Conservation (phyloP, 169 alveolate species). For the Prorocentrum cordatum region DNA sequence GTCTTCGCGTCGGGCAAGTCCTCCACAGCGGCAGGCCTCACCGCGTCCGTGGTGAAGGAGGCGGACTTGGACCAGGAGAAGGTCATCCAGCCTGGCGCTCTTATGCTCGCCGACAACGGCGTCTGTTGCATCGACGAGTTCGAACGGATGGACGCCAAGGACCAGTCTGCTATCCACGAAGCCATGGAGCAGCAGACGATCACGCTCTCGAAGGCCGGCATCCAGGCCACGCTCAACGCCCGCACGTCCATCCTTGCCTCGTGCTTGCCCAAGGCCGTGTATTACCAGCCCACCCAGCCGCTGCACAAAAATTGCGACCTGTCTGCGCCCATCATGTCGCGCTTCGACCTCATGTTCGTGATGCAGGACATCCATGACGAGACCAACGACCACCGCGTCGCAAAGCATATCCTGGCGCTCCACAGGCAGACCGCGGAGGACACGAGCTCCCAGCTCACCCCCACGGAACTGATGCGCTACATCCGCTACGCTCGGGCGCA, state of each 20-base stretch:
- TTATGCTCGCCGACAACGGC: slow-evolving; percentile 92
- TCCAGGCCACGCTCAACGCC: slow-evolving; percentile 51
- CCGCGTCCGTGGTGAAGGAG: not conserved
- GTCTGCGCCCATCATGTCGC: slow-evolving; percentile 91
- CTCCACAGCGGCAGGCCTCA: slow-evolving; percentile 56
- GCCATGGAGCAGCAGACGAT: slow-evolving; percentile 70
- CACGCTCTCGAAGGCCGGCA: slow-evolving; percentile 61
- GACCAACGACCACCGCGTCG: slow-evolving; percentile 32
- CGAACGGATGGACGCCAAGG: slow-evolving; percentile 54
- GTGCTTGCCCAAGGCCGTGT: slow-evolving; percentile 12
- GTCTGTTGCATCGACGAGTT: slow-evolving; percentile 67
- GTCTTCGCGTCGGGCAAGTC: slow-evolving; percentile 46
- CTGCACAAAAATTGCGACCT: slow-evolving; percentile 94
- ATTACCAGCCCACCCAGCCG: slow-evolving; percentile 74
- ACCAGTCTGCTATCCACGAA: slow-evolving; percentile 25
- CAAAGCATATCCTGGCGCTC: slow-evolving; percentile 42
- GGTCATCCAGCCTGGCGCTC: slow-evolving; percentile 99
- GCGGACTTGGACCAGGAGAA: slow-evolving; percentile 77
- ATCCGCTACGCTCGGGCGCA: slow-evolving; percentile 52
- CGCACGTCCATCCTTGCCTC: slow-evolving; percentile 37
- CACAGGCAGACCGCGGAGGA: no score
- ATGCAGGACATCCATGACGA: slow-evolving; percentile 76
- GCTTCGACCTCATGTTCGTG: slow-evolving; percentile 95
- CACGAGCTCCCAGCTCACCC: no score
- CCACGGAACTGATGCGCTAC: slow-evolving; percentile 1